Percentiles rank a stretch among this genome's conserved stretches.
These are phyloP conservation scores for Xylariales sp. DNA, from an alignment of 2,329 filamentous ascomycete genomes.

Conservation along the genomic window DNA sequence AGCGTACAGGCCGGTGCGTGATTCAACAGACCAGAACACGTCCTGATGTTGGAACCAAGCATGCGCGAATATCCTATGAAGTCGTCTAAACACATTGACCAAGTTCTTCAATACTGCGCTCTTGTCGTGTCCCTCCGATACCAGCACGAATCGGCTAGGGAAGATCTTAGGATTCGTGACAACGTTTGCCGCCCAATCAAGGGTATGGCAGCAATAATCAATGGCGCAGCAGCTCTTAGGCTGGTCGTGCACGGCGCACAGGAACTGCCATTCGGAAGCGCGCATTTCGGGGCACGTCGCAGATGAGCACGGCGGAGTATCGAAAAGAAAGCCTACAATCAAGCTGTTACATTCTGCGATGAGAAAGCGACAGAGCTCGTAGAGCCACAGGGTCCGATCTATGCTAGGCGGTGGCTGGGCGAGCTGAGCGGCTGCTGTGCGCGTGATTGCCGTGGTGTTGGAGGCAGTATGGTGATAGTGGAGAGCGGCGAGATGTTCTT, in stretches of 20 bases:
- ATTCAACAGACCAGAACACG: slow-evolving; percentile 95
- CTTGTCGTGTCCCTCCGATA: slow-evolving; percentile 68
- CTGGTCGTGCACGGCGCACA: slow-evolving; percentile 96
- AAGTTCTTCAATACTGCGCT: slow-evolving; percentile 81
- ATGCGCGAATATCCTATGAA: slow-evolving; percentile 97
- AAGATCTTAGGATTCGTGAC: slow-evolving; percentile 96
- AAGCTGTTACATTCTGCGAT: slow-evolving; percentile 94
- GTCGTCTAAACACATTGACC: slow-evolving; percentile 91
- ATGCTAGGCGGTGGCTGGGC: slow-evolving; percentile 83
- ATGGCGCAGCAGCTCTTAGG: slow-evolving; percentile 98
- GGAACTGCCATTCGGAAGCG: slow-evolving; percentile 98
- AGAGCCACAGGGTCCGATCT: slow-evolving; percentile 92
- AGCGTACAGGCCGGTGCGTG: slow-evolving; percentile 89
- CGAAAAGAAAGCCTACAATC: slow-evolving; percentile 92
- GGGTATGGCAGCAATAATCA: slow-evolving; percentile 98
- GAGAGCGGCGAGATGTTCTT: slow-evolving; percentile 94
- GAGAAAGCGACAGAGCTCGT: slow-evolving; percentile 96
- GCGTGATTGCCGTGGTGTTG: slow-evolving; percentile 77
- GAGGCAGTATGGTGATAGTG: slow-evolving; percentile 82
- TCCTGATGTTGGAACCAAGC: slow-evolving; percentile 98
- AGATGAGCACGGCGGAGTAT: slow-evolving; percentile 87
- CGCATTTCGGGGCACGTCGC: slow-evolving; percentile 97
- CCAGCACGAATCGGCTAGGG: slow-evolving; percentile 79
- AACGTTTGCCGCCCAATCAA: slow-evolving; percentile 96
- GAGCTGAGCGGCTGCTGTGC: slow-evolving; percentile 78